These are phyloP conservation scores for Epichloe glyceriae DNA, from an alignment of 2,329 filamentous ascomycete genomes.

Conservation along the genomic window DNA sequence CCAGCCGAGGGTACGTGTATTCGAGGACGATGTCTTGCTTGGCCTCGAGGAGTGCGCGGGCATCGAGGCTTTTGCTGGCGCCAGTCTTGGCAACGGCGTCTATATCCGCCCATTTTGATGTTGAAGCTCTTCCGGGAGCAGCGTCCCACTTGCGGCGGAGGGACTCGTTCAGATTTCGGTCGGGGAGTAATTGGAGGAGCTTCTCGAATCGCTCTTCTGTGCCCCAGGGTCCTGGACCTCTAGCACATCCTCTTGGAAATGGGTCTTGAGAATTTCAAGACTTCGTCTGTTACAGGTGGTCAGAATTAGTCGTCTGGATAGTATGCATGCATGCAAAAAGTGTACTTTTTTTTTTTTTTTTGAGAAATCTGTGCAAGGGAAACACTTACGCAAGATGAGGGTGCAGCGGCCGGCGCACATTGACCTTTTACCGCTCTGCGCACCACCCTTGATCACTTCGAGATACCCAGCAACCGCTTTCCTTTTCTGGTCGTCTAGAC, in stretches of 20 bases:
- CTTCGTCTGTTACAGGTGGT: constrained; percentile 46
- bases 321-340: not conserved
- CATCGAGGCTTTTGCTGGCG: constrained; percentile 57
- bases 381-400: constrained; percentile 64
- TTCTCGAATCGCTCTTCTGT: constrained; percentile 57
- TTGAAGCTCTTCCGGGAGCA: constrained; percentile 61
- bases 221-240: constrained; percentile 72
- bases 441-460: constrained; percentile 76
- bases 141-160: constrained; percentile 86
- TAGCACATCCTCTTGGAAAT: constrained; percentile 77
- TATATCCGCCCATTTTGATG: constrained; percentile 88
- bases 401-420: constrained; percentile 72
- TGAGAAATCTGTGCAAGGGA: not conserved
- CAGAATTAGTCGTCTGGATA: too few relatives aligned
- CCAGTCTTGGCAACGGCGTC: constrained; percentile 70
- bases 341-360: not conserved
- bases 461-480: constrained; percentile 80
- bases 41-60: constrained; percentile 63
- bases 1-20: constrained; percentile 93
- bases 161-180: constrained; percentile 62
- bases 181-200: constrained; percentile 74
- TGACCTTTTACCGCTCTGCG: constrained; percentile 80
- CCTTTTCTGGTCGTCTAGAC: constrained; percentile 74
- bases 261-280: constrained; percentile 67
- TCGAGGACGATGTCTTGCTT: constrained; percentile 95